These are phyloP conservation scores for Rubia peregrina DNA, from an alignment of 305 asterid genomes.

Conservation along the genomic window DNA sequence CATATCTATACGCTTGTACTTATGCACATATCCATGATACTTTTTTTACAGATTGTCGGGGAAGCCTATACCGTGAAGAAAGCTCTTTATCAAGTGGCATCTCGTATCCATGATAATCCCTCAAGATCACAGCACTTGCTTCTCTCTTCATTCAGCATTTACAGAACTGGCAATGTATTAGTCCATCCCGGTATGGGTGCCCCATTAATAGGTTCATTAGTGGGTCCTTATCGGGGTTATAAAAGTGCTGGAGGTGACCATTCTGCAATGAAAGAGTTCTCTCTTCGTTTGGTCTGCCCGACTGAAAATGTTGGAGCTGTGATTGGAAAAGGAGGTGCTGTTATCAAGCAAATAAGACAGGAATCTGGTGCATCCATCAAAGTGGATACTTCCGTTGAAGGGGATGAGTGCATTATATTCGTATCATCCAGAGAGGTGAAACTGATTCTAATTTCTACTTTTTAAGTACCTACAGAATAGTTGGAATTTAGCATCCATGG, in stretches of 20 bases:
- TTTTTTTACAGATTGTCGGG: constrained; percentile 57
- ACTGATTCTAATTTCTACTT: background rate
- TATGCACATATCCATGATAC: background rate
- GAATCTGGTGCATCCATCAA: constrained; percentile 77
- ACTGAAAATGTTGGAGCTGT: constrained; percentile 85
- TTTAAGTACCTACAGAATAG: background rate
- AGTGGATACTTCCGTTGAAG: constrained; percentile 81
- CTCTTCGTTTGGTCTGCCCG: constrained; percentile 71
- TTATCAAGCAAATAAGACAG: constrained; percentile 88
- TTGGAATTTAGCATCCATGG: background rate
- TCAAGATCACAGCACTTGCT: constrained; percentile 84
- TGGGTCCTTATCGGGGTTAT: constrained; percentile 55
- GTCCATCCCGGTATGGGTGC: constrained; percentile 48
- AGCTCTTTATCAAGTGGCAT: constrained; percentile 74
- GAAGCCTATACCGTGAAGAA: constrained; percentile 62
- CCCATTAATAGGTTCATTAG: constrained; percentile 45
- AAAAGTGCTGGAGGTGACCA: constrained; percentile 33
- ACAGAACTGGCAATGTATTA: constrained; percentile 57
- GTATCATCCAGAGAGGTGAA: constrained; percentile 72
- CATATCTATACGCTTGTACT: background rate
- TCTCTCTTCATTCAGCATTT: constrained; percentile 63
- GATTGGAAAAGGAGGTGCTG: constrained; percentile 80
- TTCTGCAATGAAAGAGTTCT: constrained; percentile 57
- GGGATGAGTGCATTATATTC: constrained; percentile 73
- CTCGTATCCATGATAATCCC: constrained; percentile 85